Base-by-base conservation (phyloP, 2,329 filamentous ascomycete species). In the Fonsecaea pedrosoi region DNA sequence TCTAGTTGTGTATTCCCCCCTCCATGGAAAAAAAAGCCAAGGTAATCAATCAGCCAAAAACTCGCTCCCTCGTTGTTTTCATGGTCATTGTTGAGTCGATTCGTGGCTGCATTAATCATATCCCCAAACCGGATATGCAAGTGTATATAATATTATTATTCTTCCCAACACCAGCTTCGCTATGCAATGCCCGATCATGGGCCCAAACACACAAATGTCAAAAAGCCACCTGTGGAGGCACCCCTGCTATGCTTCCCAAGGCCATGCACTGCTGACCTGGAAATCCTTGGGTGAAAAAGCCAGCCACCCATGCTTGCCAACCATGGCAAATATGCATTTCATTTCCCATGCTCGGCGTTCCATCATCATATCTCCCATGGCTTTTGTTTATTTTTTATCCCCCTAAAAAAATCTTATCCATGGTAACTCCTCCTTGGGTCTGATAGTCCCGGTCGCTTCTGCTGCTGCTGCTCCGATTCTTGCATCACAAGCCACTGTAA, bases 401-500 rank as follows among this genome's bases (percentile, higher is more conserved):
- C 25, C 25, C 25, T 25, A 25, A 10, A 25, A 25, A 57, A 54
- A 18, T 38, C 60, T 67, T 56, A 65, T 13, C 59, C 63, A 32
- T 68, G 66, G 62, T 69, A 71, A 64, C 69, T 71, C 63, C 68
- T 53, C 62, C 68, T 64, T 30, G 65, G 61, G 54, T 70, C 68
- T 35, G 54, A 35, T 25, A 68, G 45, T 21, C 68, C 48, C 6
- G 68, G 66, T 63, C 69, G 61, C 53, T 69, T 67, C 61, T 63
- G 66, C 4, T 59, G 37, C 35, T 25, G 25, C 25, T 25, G 25
- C 25, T 25, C 40, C 57, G 50, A 34, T 18, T 65, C 62, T 54
- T 70, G 67, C 37, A 60, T 54, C 53, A 84, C 82, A 34, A 95
- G 79, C 93, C 94, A 99, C 79, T 98, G 94, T 62, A 96, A 81